Conservation (phyloP, 1,284 basidiomycete genomes). For the Retiboletus flavoniger region DNA sequence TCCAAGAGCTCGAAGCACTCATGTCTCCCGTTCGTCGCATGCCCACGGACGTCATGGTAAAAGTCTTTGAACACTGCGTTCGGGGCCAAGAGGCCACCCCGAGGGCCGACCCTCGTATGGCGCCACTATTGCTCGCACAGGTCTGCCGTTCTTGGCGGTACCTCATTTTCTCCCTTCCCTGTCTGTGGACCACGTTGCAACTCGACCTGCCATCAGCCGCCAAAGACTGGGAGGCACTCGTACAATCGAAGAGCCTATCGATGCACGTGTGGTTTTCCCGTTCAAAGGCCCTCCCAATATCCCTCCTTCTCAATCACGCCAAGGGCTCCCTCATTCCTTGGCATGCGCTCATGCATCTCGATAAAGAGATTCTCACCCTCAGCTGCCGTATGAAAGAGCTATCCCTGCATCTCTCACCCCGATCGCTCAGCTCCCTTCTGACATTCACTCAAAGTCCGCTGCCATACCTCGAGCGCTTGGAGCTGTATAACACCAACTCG, state of each 20-base stretch:
- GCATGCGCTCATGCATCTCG: slow-evolving; percentile 32
- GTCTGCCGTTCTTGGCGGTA: slow-evolving; percentile 32
- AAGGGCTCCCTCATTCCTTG: slow-evolving; percentile 26
- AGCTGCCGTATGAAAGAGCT: slow-evolving; percentile 23
- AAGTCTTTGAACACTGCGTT: slow-evolving; percentile 27
- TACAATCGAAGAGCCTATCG: slow-evolving; percentile 26
- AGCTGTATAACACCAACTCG: slow-evolving; percentile 29
- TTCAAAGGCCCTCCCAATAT: slow-evolving; percentile 31
- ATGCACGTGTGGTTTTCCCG: slow-evolving; percentile 35
- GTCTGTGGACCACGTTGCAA: slow-evolving; percentile 25
- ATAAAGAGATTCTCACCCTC: slow-evolving; percentile 32
- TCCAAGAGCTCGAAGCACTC: slow-evolving; percentile 31
- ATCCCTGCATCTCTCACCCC: slow-evolving; percentile 25
- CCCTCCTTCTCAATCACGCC: slow-evolving; percentile 26
- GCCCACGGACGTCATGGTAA: slow-evolving; percentile 32
- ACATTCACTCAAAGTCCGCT: slow-evolving; percentile 32
- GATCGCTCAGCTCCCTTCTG: slow-evolving; percentile 28
- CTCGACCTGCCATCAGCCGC: slow-evolving; percentile 25
- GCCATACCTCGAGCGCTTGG: slow-evolving; percentile 27
- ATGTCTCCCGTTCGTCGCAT: slow-evolving; percentile 34
- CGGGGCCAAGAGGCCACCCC: slow-evolving; percentile 7
- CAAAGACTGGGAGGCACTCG: slow-evolving; percentile 28
- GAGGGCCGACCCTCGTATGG: slow-evolving; percentile 12
- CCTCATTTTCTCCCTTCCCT: slow-evolving; percentile 31
- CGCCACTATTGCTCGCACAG: slow-evolving; percentile 29